Base-by-base conservation (phyloP, 2,329 filamentous ascomycete species). In the Sclerotinia spermophila region DNA sequence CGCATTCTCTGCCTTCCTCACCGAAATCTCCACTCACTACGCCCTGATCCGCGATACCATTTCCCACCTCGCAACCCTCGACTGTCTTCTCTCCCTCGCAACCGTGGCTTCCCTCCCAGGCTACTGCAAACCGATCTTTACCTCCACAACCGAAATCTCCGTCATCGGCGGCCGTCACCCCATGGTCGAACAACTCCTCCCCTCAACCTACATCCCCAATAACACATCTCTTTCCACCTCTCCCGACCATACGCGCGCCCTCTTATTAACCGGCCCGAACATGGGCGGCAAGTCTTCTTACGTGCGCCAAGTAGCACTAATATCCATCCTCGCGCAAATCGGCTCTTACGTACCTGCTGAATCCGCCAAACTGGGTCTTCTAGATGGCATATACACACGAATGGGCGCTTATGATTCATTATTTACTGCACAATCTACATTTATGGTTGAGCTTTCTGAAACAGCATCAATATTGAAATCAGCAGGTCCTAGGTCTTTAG, bases 251-350 rank as follows among this genome's bases (percentile, higher is more conserved):
- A 97, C 75, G 4, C 75, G 77, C 51, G 77, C 78, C 17, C 74
- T 79, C 0, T 90, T 98, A 70, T 90, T 99, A 77, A 99, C 96
- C 0, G 96, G 96, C 0, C 96, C 96, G 42, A 99, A 99, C 82
- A 99, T 99, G 96, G 96, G 96, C 77, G 96, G 96, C 70, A 99
- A 99, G 79, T 97, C 93, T n/a, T 96, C 92, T 71, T 99, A 97
- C 80, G 95, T 99, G 33, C 93, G 96, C 68, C 92, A 94, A 75
- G 89, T 97, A 59, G 95, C 96, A 15, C 88, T 99, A 10, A 93
- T 98, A 73, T 88, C 92, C 62, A 94, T 99, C 77, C 94, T 99
- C 83, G 94, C 93, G 11, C 96, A 99, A 79, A 91, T 97, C 74
- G 96, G 96, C 66, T 96, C 92, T 51, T 99, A 94, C 80, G 94